These are phyloP conservation scores for Dendryphion nanum DNA, from an alignment of 2,329 filamentous ascomycete genomes.

Conservation along the genomic window DNA sequence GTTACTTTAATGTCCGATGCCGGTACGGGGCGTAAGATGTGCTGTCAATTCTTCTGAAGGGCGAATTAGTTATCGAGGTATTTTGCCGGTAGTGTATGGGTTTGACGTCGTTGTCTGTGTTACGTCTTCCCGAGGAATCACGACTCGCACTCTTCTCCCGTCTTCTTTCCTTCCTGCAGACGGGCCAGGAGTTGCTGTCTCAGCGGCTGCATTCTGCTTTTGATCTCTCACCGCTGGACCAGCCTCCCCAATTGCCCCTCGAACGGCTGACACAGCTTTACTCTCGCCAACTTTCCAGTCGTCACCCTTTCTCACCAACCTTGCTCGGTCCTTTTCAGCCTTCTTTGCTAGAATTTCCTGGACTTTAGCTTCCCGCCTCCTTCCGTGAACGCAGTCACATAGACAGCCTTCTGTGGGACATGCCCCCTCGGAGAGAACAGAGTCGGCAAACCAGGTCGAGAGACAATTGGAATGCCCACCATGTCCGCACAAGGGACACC, in stretches of 20 bases:
- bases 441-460: conserved; percentile 53
- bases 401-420: conserved; percentile 60
- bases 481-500: conserved; percentile 62
- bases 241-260: conserved; percentile 29
- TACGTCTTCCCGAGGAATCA: conserved; percentile 15
- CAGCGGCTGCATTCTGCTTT: conserved; percentile 9
- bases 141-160: conserved; percentile 29
- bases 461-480: conserved; percentile 59
- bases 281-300: conserved; percentile 45
- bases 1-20: neutral
- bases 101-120: conserved; percentile 2
- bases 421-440: conserved; percentile 48
- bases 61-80: conserved; percentile 7
- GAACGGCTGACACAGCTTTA: conserved; percentile 41
- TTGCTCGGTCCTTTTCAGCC: conserved; percentile 34
- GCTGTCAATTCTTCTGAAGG: too few species aligned
- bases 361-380: conserved; percentile 34
- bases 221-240: conserved; percentile 10
- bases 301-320: conserved; percentile 38
- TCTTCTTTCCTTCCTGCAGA: conserved; percentile 18
- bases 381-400: conserved; percentile 58
- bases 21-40: too few species aligned
- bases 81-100: conserved; percentile 7
- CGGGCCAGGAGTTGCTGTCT: neutral
- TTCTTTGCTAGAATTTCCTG: conserved; percentile 27